Evolutionary conservation across 805 yeast species (phyloP).

Genomic region (Yamadazyma laniorum): DNA sequence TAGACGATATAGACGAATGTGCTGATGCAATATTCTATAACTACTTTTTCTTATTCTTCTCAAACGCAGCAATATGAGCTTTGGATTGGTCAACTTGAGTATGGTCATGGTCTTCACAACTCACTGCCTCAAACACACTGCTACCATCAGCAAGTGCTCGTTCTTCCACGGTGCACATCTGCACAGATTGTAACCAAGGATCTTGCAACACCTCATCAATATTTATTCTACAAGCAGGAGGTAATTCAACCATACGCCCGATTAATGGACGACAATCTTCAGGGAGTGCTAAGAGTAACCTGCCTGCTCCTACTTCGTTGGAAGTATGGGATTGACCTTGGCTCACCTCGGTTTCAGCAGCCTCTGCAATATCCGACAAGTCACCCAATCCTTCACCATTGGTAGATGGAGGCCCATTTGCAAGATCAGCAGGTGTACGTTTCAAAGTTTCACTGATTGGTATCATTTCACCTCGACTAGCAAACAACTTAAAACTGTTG

Average conservation of each 20-base stretch:
- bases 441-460: constrained; percentile 56
- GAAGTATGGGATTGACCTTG: constrained; percentile 56
- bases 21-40: constrained; percentile 6
- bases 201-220: constrained; percentile 77
- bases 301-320: constrained; percentile 65
- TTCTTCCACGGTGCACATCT: constrained; percentile 66
- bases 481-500: constrained; percentile 65
- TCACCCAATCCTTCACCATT: constrained; percentile 16
- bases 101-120: constrained; percentile 68
- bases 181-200: constrained; percentile 61
- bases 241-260: constrained; percentile 75
- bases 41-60: constrained; percentile 68
- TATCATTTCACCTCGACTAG: constrained; percentile 50
- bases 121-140: constrained; percentile 32
- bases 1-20: neutral
- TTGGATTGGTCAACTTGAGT: constrained; percentile 89
- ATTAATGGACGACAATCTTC: constrained; percentile 65
- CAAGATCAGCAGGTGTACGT: constrained; percentile 27
- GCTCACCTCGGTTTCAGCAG: constrained; percentile 3
- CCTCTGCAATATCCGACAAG: constrained; percentile 15
- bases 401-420: neutral
- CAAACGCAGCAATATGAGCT: constrained; percentile 93
- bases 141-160: constrained; percentile 31
- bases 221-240: constrained; percentile 82
- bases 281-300: constrained; percentile 69